Percentiles rank a stretch among this genome's conserved stretches.
Conservation (phyloP, 495 filamentous ascomycete genomes). For the Parachaetomium inaequale region DNA sequence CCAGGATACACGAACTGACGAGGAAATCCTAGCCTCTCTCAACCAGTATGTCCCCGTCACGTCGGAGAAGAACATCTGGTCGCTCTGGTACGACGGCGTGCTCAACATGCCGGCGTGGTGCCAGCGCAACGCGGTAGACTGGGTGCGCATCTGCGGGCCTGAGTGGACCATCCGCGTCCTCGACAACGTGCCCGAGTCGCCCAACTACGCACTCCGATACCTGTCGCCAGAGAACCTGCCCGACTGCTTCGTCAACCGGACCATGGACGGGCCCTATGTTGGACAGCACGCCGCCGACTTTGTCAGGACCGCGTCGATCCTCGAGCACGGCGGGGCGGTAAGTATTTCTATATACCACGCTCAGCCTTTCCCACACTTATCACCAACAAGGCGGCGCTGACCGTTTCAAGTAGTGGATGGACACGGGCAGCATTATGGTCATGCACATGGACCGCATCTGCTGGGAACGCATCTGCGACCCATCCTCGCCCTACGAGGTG, state of each 20-base stretch:
- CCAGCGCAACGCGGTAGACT: background rate
- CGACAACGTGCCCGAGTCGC: background rate
- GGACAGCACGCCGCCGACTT: background rate
- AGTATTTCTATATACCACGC: background rate
- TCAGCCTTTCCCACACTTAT: too few species aligned
- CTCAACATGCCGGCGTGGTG: slow-evolving; percentile 1
- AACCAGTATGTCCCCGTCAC: background rate
- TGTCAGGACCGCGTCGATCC: background rate
- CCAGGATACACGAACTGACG: background rate
- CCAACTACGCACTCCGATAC: background rate
- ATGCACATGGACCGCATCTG: background rate
- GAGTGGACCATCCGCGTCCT: background rate
- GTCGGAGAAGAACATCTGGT: background rate
- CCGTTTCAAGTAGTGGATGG: background rate
- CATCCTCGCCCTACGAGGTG: background rate
- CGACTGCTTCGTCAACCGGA: background rate
- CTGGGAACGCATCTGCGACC: background rate
- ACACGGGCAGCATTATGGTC: background rate
- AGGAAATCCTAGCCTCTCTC: background rate
- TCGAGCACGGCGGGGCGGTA: background rate
- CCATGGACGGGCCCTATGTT: background rate
- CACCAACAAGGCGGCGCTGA: background rate
- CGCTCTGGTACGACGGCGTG: background rate
- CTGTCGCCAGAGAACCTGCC: background rate
- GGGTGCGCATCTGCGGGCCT: background rate